Evolutionary conservation across 1,139 yeast species (phyloP).

Genomic region (Geotrichum klebahnii): DNA sequence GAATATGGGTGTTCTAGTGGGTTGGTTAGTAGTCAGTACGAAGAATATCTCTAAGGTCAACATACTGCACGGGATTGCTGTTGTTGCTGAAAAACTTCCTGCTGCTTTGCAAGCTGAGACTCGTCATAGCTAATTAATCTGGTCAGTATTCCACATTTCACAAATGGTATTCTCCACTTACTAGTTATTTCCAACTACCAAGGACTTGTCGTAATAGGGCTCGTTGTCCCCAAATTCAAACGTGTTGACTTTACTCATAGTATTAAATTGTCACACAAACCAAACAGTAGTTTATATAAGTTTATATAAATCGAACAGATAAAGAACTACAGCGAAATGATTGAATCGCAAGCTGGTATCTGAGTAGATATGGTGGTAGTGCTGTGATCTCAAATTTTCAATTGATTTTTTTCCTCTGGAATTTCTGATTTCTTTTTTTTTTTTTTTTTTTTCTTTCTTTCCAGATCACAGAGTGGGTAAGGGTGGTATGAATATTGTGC

Average conservation of each 20-base stretch:
- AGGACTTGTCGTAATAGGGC: slow-evolving; percentile 20
- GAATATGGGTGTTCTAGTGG: slow-evolving; percentile 36
- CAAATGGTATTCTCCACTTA: too few species aligned
- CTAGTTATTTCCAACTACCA: slow-evolving; percentile 24
- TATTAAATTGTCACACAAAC: too few species aligned
- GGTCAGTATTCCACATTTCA: not conserved
- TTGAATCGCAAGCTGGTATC: too few species aligned
- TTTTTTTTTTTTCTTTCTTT: not conserved
- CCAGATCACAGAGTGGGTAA: not conserved
- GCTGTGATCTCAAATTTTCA: not conserved
- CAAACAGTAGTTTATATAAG: too few species aligned
- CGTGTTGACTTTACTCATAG: slow-evolving; percentile 17
- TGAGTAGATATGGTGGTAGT: too few species aligned
- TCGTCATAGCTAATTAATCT: slow-evolving; percentile 38
- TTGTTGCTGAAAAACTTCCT: slow-evolving; percentile 34
- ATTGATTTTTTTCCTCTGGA: too few species aligned
- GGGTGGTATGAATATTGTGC: not conserved
- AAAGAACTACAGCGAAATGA: too few species aligned
- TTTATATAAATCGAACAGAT: too few species aligned
- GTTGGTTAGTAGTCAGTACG: not conserved
- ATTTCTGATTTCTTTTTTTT: not conserved
- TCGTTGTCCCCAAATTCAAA: slow-evolving; percentile 21
- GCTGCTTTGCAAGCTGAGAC: slow-evolving; percentile 37
- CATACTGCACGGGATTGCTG: slow-evolving; percentile 26
- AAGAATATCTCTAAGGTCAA: not conserved